These are phyloP conservation scores for Marasmius fiardii DNA, from an alignment of 1,284 basidiomycete species.

Conservation along the genomic window DNA sequence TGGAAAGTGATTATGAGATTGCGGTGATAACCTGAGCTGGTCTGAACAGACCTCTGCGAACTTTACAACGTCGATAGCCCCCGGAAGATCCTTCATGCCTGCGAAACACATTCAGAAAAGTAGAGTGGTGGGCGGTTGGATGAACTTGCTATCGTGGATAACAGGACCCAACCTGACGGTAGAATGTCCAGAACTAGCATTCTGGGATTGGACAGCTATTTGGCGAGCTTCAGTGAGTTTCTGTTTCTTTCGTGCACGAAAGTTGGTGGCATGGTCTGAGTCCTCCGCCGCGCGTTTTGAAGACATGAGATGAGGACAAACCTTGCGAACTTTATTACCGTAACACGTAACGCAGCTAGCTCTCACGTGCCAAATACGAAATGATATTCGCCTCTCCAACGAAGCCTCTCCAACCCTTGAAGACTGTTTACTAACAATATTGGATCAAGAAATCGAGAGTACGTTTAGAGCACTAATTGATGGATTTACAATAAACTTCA, in stretches of 20 bases:
- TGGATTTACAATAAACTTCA: too few relatives aligned
- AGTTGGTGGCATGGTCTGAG: conserved; percentile 32
- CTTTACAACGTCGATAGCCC: conserved; percentile 79
- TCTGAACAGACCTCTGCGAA: conserved; percentile 73
- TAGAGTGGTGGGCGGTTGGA: too few relatives aligned
- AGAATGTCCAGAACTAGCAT: conserved; percentile 37
- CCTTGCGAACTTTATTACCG: too few relatives aligned
- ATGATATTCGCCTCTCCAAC: too few relatives aligned
- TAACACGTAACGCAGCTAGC: too few relatives aligned
- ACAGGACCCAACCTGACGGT: conserved; percentile 24
- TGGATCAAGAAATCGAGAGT: too few relatives aligned
- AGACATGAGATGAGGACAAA: conserved; percentile 33
- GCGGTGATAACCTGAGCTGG: not conserved
- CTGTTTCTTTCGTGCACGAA: conserved; percentile 64
- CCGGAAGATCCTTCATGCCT: conserved; percentile 65
- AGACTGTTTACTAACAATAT: too few relatives aligned
- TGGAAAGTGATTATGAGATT: conserved; percentile 26
- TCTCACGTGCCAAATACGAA: too few relatives aligned
- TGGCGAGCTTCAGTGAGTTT: conserved; percentile 62
- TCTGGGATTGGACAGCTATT: conserved; percentile 55
- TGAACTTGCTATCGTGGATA: conserved; percentile 5
- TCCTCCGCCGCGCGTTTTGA: conserved; percentile 24
- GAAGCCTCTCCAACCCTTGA: too few relatives aligned
- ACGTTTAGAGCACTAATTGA: too few relatives aligned
- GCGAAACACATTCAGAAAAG: not conserved